These are phyloP conservation scores for Lanmaoa rubissima DNA, from an alignment of 768 basidiomycete species.

Conservation along the genomic window DNA sequence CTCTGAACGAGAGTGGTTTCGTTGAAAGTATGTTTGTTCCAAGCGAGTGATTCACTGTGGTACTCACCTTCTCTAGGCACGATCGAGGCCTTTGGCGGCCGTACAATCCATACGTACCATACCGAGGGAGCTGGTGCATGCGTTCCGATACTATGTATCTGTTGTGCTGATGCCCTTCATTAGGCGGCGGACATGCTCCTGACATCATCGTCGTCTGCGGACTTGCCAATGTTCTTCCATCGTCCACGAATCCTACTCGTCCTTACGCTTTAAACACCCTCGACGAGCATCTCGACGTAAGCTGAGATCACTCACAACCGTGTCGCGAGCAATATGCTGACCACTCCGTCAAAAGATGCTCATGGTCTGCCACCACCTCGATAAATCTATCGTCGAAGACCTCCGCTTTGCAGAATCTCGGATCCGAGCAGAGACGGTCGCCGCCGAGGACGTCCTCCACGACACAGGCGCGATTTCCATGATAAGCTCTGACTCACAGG, in stretches of 20 bases:
- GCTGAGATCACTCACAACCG: constrained; percentile 24
- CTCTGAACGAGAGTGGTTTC: constrained; percentile 95
- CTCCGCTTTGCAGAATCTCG: constrained; percentile 95
- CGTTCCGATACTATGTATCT: neutral
- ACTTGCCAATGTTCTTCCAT: constrained; percentile 84
- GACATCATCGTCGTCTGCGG: constrained; percentile 98
- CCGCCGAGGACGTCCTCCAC: constrained; percentile 94
- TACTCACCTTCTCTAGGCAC: constrained; percentile 52
- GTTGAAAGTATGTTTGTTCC: constrained; percentile 71
- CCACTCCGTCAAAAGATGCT: constrained; percentile 67
- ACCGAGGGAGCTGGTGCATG: constrained; percentile 84
- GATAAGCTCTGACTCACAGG: constrained; percentile 95
- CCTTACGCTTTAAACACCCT: constrained; percentile 90
- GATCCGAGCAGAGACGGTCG: constrained; percentile 94
- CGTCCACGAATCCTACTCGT: constrained; percentile 95
- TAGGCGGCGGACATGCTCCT: constrained; percentile 93
- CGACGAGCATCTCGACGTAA: constrained; percentile 94
- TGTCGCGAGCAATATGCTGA: neutral
- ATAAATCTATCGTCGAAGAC: constrained; percentile 89
- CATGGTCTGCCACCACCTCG: constrained; percentile 99
- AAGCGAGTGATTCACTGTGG: neutral
- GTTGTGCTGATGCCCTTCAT: neutral
- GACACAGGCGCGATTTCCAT: constrained; percentile 94
- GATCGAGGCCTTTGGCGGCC: constrained; percentile 81
- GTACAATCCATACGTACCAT: constrained; percentile 97